Evolutionary conservation across 768 basidiomycete genomes (phyloP).

Genomic region (Psilocybe azurescens): DNA sequence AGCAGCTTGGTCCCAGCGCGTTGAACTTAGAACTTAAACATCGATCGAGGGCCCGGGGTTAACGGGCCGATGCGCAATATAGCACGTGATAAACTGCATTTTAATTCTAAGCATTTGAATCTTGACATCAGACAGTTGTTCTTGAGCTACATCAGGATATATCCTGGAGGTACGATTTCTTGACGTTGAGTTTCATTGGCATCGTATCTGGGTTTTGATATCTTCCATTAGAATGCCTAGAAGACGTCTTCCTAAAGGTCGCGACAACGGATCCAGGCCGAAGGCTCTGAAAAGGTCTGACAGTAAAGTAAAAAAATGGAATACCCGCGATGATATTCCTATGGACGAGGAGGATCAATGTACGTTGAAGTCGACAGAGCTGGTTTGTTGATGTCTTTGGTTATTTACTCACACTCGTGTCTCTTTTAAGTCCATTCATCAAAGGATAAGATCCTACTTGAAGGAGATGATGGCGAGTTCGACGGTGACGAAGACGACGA

Average conservation of each 20-base stretch:
- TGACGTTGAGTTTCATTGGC: not conserved
- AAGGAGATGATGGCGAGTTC: conserved; percentile 53
- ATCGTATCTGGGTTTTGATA: not conserved
- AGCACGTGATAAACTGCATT: not conserved
- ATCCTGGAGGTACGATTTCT: not conserved
- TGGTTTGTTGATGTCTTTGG: not conserved
- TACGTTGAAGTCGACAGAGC: conserved; percentile 39
- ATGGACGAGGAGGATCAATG: conserved; percentile 83
- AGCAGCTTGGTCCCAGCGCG: too few species aligned
- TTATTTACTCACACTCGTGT: conserved; percentile 12
- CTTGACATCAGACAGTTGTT: not conserved
- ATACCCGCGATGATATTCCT: conserved; percentile 68
- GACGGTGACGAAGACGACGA: conserved; percentile 71
- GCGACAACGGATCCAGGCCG: conserved; percentile 39
- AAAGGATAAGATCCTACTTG: conserved; percentile 78
- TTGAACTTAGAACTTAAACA: too few species aligned
- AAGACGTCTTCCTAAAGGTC: conserved; percentile 46
- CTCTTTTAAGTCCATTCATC: conserved; percentile 66
- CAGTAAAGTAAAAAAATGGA: conserved; percentile 67
- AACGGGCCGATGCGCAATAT: not conserved
- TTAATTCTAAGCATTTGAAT: not conserved
- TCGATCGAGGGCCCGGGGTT: too few species aligned
- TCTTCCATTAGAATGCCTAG: conserved; percentile 46
- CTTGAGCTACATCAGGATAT: not conserved
- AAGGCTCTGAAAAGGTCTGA: conserved; percentile 57